Conservation (phyloP, 345 rosid genomes). For the Firmiana major region DNA sequence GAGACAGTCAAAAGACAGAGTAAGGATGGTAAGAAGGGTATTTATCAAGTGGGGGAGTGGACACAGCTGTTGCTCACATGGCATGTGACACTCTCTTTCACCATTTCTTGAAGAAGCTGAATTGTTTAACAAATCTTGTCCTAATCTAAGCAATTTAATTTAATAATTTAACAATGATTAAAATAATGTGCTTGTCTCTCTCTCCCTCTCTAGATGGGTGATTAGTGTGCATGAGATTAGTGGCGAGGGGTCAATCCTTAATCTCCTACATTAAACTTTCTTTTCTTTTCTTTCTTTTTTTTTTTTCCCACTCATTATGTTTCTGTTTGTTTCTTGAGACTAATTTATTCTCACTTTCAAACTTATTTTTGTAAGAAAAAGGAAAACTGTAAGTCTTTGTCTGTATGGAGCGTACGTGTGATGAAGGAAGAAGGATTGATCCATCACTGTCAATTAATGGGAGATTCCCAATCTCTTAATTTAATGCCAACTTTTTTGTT, state of each 20-base stretch:
- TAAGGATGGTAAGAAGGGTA: constrained; percentile 51
- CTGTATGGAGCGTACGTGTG: constrained; percentile 60
- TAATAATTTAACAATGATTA: neutral
- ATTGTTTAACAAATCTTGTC: neutral
- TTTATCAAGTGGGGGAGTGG: constrained; percentile 61
- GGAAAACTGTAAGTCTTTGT: neutral
- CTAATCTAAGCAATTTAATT: neutral
- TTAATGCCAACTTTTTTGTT: constrained; percentile 18
- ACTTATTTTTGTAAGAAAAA: neutral
- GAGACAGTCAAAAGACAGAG: constrained; percentile 37
- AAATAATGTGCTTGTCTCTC: constrained; percentile 33
- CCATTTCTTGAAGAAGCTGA: neutral
- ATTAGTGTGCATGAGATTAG: constrained; percentile 30
- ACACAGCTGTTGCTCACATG: constrained; percentile 92
- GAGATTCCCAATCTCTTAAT: constrained; percentile 52
- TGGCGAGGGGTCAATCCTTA: constrained; percentile 16
- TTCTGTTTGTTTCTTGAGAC: neutral
- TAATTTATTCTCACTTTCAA: neutral
- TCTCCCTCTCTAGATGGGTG: constrained; percentile 25
- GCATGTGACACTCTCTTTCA: constrained; percentile 55
- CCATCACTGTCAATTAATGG: constrained; percentile 64
- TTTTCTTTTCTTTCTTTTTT: neutral
- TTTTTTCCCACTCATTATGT: neutral
- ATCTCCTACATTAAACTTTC: neutral
- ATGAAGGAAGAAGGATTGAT: constrained; percentile 56